Percentiles rank a stretch among this genome's conserved stretches.
Evolutionary conservation across 495 filamentous ascomycete genomes (phyloP).

Genomic region (Tuber calosporum): DNA sequence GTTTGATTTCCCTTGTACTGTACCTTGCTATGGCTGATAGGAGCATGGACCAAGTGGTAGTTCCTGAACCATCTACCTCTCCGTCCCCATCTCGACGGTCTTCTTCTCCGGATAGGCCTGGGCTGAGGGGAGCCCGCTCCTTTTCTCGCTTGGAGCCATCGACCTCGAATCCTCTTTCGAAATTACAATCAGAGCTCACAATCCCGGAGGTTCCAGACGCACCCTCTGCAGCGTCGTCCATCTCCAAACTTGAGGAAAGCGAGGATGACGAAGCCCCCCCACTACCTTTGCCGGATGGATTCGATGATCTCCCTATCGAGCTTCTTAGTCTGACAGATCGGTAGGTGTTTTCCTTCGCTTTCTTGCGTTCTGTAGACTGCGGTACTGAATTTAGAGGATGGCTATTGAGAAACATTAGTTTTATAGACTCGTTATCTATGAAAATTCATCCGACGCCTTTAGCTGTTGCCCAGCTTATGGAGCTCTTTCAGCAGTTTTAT

Average conservation of each 20-base stretch:
- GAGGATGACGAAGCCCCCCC: slow-evolving; percentile 50
- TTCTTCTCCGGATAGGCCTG: slow-evolving; percentile 36
- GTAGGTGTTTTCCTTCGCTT: slow-evolving; percentile 46
- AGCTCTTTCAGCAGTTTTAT: slow-evolving; percentile 95
- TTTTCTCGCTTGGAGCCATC: slow-evolving; percentile 44
- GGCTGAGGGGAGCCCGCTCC: slow-evolving; percentile 38
- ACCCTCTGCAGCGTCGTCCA: slow-evolving; percentile 47
- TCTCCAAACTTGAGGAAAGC: slow-evolving; percentile 48
- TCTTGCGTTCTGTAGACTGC: neutral
- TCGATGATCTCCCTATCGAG: slow-evolving; percentile 88
- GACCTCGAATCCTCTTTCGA: slow-evolving; percentile 33
- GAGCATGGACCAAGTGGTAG: slow-evolving; percentile 14
- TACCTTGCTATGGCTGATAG: slow-evolving; percentile 19
- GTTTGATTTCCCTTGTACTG: slow-evolving; percentile 17
- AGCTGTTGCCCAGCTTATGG: slow-evolving; percentile 71
- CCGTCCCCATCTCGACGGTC: slow-evolving; percentile 34
- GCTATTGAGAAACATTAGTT: slow-evolving; percentile 50
- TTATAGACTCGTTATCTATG: slow-evolving; percentile 82
- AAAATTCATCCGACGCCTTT: slow-evolving; percentile 80
- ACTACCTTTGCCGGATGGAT: slow-evolving; percentile 46
- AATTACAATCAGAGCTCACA: slow-evolving; percentile 28
- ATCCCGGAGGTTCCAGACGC: slow-evolving; percentile 22
- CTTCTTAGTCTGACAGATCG: slow-evolving; percentile 80
- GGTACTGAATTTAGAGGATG: slow-evolving; percentile 14
- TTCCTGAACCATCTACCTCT: slow-evolving; percentile 29